Evolutionary conservation across 306 rosid genomes (phyloP).

Genomic region (Alnus glutinosa): DNA sequence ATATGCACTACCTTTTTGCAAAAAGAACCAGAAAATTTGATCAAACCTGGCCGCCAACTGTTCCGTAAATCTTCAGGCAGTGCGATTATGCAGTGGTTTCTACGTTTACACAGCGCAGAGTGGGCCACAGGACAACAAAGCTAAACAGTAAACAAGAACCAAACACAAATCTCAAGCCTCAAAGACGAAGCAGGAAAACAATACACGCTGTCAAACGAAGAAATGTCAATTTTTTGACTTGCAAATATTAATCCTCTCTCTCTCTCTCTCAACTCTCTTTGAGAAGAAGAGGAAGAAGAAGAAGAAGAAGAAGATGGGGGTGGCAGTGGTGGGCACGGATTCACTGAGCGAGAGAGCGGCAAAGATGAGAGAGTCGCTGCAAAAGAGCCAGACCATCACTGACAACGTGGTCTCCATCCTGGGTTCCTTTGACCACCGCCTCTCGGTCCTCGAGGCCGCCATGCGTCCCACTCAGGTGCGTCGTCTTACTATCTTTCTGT

Average conservation of each 20-base stretch:
- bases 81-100: too few species aligned
- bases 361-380: constrained; percentile 81
- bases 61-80: too few species aligned
- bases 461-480: constrained; percentile 98
- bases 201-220: too few species aligned
- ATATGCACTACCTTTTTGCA: too few species aligned
- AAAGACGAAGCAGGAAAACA: too few species aligned
- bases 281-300: not conserved
- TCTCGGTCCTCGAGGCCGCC: constrained; percentile 95
- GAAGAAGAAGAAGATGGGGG: constrained; percentile 46
- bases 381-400: constrained; percentile 84
- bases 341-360: constrained; percentile 73
- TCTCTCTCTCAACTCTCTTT: not conserved
- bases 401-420: constrained; percentile 87
- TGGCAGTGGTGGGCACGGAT: constrained; percentile 54
- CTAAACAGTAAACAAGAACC: too few species aligned
- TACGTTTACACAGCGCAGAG: too few species aligned
- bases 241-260: not conserved
- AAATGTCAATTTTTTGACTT: too few species aligned
- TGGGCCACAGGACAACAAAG: too few species aligned
- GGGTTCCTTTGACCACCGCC: constrained; percentile 97
- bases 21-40: too few species aligned
- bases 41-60: too few species aligned
- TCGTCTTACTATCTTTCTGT: not conserved
- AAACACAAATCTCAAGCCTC: too few species aligned